Conservation (phyloP, 768 basidiomycete genomes). For the Hysterangium stoloniferum region DNA sequence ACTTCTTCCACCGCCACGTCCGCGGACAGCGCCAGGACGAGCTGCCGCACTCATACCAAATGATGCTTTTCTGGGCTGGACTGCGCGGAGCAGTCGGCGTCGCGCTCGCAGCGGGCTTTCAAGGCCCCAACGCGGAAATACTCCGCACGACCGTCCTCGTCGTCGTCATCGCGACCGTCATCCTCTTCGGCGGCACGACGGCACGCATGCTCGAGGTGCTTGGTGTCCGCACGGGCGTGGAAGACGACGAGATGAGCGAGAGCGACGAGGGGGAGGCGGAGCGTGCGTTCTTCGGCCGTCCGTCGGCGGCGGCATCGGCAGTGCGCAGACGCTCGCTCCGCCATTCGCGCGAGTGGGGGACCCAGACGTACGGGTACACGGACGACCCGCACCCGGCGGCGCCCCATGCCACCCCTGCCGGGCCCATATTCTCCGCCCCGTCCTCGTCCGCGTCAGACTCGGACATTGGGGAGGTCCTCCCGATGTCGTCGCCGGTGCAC, state of each 20-base stretch:
- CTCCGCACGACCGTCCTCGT: conserved; percentile 91
- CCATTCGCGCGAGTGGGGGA: conserved; percentile 18
- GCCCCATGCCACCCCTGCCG: conserved; percentile 16
- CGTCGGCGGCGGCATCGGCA: background rate
- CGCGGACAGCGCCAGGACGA: conserved; percentile 86
- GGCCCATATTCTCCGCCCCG: conserved; percentile 52
- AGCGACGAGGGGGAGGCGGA: conserved; percentile 31
- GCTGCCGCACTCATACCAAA: conserved; percentile 94
- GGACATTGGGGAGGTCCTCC: conserved; percentile 67
- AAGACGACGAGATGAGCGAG: conserved; percentile 71
- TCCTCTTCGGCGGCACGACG: conserved; percentile 96
- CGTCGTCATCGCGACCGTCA: conserved; percentile 89
- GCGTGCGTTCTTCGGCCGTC: conserved; percentile 11
- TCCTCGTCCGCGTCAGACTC: conserved; percentile 77
- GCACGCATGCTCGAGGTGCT: conserved; percentile 93
- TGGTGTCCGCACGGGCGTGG: conserved; percentile 92
- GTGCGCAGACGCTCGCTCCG: background rate
- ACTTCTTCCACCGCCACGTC: conserved; percentile 78
- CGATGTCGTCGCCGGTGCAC: conserved; percentile 48
- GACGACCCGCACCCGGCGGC: conserved; percentile 30
- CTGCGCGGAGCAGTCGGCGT: conserved; percentile 96
- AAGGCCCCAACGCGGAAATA: conserved; percentile 86
- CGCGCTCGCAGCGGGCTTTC: conserved; percentile 92
- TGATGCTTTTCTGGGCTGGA: conserved; percentile 99
- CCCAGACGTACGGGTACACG: conserved; percentile 30